Evolutionary conservation across 108 stramenopile genomes (phyloP).

Genomic region (Aurantiochytrium sp.): DNA sequence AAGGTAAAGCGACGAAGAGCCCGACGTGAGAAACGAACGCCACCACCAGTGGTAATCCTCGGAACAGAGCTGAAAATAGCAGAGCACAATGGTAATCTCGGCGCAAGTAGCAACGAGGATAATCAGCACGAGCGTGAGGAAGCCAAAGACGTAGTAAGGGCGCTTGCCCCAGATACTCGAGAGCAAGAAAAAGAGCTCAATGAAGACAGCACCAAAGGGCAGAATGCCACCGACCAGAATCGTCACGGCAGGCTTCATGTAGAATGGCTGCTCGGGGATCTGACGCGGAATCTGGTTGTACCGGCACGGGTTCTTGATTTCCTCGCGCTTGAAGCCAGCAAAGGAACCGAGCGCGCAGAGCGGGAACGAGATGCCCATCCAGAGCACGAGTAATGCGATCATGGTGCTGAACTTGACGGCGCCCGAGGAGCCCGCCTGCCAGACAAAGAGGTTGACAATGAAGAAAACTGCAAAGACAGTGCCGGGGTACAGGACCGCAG

Average conservation of each 20-base stretch:
- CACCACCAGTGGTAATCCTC: constrained; percentile 99
- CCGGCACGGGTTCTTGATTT: constrained; percentile 72
- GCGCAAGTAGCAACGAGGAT: constrained; percentile 89
- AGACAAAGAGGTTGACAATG: constrained; percentile 71
- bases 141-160: constrained; percentile 98
- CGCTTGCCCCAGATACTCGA: constrained; percentile 92
- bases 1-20: constrained; percentile 82
- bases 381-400: constrained; percentile 70
- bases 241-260: constrained; percentile 59
- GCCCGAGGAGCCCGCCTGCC: constrained; percentile 73
- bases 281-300: constrained; percentile 85
- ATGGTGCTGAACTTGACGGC: constrained; percentile 84
- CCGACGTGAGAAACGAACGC: constrained; percentile 90
- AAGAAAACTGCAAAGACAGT: constrained; percentile 70
- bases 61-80: constrained; percentile 94
- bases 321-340: constrained; percentile 74
- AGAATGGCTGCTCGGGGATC: constrained; percentile 79
- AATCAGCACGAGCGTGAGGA: constrained; percentile 82
- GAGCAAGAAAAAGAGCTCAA: constrained; percentile 99
- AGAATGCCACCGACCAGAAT: constrained; percentile 84
- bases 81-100: constrained; percentile 88
- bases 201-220: constrained; percentile 95
- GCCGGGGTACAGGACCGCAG: constrained; percentile 73
- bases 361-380: constrained; percentile 80
- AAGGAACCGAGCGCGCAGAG: constrained; percentile 90